A percentile compares a stretch with the other conserved stretches of the same genome.
Evolutionary conservation across 2,329 filamentous ascomycete genomes (phyloP).

Genomic region (Hypoxylon sp.): DNA sequence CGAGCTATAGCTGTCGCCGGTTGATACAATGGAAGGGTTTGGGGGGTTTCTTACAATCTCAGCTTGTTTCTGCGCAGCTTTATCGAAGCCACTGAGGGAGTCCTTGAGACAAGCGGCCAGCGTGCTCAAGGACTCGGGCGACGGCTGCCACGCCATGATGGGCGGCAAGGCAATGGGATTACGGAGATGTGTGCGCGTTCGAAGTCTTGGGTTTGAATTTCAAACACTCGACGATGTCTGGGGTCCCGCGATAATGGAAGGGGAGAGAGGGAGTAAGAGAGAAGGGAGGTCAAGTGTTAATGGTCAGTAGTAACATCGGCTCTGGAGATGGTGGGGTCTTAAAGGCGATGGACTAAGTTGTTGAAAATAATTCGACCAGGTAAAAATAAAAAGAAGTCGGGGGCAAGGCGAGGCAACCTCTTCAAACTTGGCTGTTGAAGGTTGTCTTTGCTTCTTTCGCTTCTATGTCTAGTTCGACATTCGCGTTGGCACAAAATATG

Average conservation of each 20-base stretch:
- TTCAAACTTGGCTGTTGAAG: not conserved
- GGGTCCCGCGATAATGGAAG: conserved; percentile 9
- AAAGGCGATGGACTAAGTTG: conserved; percentile 4
- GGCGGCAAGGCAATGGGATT: conserved; percentile 46
- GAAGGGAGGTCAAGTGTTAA: conserved; percentile 34
- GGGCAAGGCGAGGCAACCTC: not conserved
- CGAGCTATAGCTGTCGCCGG: conserved; percentile 4
- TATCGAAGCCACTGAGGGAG: conserved; percentile 88
- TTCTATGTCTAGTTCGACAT: conserved; percentile 13
- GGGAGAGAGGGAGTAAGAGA: conserved; percentile 1
- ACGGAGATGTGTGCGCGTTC: conserved; percentile 29
- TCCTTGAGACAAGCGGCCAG: conserved; percentile 91
- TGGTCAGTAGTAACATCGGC: conserved; percentile 37
- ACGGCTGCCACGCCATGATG: conserved; percentile 92
- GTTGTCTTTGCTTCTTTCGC: conserved; percentile 16
- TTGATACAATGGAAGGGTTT: conserved; percentile 12
- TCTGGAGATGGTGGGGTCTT: conserved; percentile 42
- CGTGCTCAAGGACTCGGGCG: conserved; percentile 88
- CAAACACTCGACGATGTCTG: conserved; percentile 9
- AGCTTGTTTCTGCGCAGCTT: conserved; percentile 86
- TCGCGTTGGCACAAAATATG: conserved; percentile 24
- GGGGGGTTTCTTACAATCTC: conserved; percentile 76
- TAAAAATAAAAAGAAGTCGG: not conserved
- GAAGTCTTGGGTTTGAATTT: conserved; percentile 5
- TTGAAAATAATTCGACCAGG: conserved; percentile 13